phyloP scores from a whole-genome alignment of 2,329 filamentous ascomycete genomes.

The Gaeumannomyces sp. region DNA sequence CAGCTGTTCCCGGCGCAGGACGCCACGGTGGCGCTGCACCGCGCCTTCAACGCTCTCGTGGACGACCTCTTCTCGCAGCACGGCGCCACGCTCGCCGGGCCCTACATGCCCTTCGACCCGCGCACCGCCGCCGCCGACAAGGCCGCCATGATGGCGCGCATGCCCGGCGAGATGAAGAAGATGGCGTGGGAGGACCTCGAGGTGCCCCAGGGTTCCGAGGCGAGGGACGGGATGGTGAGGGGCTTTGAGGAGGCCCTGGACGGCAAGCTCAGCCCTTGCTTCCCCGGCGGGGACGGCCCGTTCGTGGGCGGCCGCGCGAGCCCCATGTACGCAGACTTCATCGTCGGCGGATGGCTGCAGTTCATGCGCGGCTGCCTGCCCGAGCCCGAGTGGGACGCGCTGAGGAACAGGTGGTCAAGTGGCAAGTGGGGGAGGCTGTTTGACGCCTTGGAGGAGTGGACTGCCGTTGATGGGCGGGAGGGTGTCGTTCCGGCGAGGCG shows the following conservation, averaged over 20 bases:
- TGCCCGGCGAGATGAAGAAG: conserved; percentile 25
- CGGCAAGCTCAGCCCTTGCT: neutral
- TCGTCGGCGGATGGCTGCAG: conserved; percentile 50
- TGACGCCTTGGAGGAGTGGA: conserved; percentile 34
- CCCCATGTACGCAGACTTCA: conserved; percentile 46
- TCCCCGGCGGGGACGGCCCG: conserved; percentile 32
- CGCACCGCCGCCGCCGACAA: conserved; percentile 35
- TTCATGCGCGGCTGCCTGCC: conserved; percentile 37
- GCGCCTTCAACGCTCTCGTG: conserved; percentile 45
- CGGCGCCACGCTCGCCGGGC: conserved; percentile 31
- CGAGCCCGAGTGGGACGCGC: conserved; percentile 38
- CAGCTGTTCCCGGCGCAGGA: conserved; percentile 40
- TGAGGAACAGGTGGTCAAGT: conserved; percentile 38
- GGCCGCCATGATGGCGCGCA: conserved; percentile 41
- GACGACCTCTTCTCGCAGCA: conserved; percentile 46
- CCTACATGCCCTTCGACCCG: conserved; percentile 45
- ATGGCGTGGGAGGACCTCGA: conserved; percentile 38
- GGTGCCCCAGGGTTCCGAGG: conserved; percentile 15
- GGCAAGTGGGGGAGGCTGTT: conserved; percentile 44
- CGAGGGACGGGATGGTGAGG: conserved; percentile 7
- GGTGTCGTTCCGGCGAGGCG: neutral
- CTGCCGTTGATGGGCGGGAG: neutral
- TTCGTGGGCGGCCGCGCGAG: conserved; percentile 40
- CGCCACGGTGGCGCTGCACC: conserved; percentile 33
- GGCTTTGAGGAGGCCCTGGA: conserved; percentile 5